Base-by-base conservation (phyloP, 2,329 filamentous ascomycete species). In the Cytospora leucostoma region DNA sequence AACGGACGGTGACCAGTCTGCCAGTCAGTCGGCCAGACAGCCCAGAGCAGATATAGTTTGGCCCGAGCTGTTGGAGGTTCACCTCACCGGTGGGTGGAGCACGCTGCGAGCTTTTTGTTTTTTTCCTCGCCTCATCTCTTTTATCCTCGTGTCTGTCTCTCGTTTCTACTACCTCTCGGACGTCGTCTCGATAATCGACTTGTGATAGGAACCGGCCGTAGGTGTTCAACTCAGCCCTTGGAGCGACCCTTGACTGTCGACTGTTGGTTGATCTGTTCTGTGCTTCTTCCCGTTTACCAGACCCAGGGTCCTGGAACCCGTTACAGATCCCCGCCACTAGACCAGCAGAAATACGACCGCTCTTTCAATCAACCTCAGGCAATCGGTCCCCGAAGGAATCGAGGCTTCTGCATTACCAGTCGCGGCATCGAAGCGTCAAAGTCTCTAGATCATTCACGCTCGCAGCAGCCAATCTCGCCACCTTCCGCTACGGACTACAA, bases 1-100 rank as follows among this genome's bases (percentile, higher is more conserved):
- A 47, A 47, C 44, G 44, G n/a, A 47, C 44, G 44, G 44, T 47
- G 44, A 47, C 44, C 44, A 47, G 44, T 19, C 44, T 47, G 44
- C 44, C 12, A 37, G 35, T 27, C 27, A 27, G 27, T 27, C 27
- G 27, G 27, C 27, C 27, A 27, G 12, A 13, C 35, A 37, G 35
- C 8, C 35, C 44, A 47, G 44, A 47, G 44, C n/a, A 47, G 44
- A 47, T 47, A 47, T n/a, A 47, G 44, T 47, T 47, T 47, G 44
- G 44, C 10, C 44, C 44, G 44, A 47, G 44, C 44, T 47, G 44
- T 19, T 47, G 44, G 44, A 21, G n/a, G 8, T 21, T 21, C 8
- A 47, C 44, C 44, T 47, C 44, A 47, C 44, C 44, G 44, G 19
- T 17, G 44, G 8, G 44, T 47, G 44, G 44, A 47, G 44, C 44